Evolutionary conservation across 345 rosid species (phyloP).

Genomic region (Dipteronia sinensis): DNA sequence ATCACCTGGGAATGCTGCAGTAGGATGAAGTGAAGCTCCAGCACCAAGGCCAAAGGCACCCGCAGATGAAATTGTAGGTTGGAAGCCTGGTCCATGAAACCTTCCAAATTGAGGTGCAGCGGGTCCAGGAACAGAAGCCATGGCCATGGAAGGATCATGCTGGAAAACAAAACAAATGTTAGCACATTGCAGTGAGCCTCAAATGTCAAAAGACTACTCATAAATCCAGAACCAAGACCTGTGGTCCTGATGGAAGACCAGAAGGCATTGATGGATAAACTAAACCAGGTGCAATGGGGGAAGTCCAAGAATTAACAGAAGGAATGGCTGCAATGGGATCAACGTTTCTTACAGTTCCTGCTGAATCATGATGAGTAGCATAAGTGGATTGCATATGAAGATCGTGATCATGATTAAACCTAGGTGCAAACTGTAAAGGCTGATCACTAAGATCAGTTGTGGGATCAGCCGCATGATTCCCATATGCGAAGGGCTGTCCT

Average conservation of each 20-base stretch:
- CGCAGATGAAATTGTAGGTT: constrained; percentile 52
- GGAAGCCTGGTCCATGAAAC: constrained; percentile 64
- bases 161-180: constrained; percentile 38
- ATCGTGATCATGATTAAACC: constrained; percentile 53
- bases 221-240: constrained; percentile 44
- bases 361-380: constrained; percentile 44
- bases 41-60: constrained; percentile 56
- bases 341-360: constrained; percentile 39
- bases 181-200: constrained; percentile 15
- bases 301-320: constrained; percentile 59
- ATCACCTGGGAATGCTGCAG: constrained; percentile 67
- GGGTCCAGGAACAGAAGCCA: constrained; percentile 65
- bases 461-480: constrained; percentile 58
- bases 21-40: constrained; percentile 61
- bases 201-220: constrained; percentile 10
- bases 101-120: constrained; percentile 66
- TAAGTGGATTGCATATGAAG: constrained; percentile 49
- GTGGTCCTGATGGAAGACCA: constrained; percentile 50
- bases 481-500: constrained; percentile 53
- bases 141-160: constrained; percentile 60
- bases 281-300: constrained; percentile 52
- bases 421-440: constrained; percentile 67
- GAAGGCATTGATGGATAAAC: constrained; percentile 65
- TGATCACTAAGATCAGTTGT: constrained; percentile 55
- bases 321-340: constrained; percentile 36